phyloP scores from a whole-genome alignment of 1,284 basidiomycete species.

The Cryptococcus depauperatus region DNA sequence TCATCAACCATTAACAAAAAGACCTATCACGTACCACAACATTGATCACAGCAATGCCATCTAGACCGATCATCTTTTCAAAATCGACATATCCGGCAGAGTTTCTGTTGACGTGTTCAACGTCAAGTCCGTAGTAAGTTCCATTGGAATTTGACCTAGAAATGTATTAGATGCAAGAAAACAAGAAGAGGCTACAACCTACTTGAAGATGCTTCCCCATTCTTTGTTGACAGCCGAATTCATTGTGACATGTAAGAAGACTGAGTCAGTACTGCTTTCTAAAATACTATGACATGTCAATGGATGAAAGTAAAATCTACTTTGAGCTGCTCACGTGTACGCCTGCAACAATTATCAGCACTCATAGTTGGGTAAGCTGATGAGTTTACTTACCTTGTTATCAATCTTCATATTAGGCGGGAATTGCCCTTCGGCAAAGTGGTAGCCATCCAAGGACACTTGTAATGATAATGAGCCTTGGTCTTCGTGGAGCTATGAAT shows the following conservation, averaged over 20 bases:
- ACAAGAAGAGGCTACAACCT: constrained; percentile 4
- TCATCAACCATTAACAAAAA: neutral
- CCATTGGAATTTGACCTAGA: constrained; percentile 88
- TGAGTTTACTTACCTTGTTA: constrained; percentile 52
- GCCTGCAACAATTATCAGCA: constrained; percentile 18
- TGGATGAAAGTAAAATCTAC: too few relatives aligned
- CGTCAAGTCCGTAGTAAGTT: constrained; percentile 83
- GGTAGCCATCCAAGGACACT: constrained; percentile 81
- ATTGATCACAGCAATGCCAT: constrained; percentile 92
- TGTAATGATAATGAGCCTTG: constrained; percentile 66
- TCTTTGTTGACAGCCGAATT: constrained; percentile 62
- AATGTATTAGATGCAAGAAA: neutral
- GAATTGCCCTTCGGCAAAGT: constrained; percentile 79
- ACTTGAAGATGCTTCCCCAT: constrained; percentile 83
- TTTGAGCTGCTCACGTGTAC: constrained; percentile 31
- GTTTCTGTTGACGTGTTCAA: constrained; percentile 86
- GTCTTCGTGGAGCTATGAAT: constrained; percentile 53
- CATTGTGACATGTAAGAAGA: constrained; percentile 94
- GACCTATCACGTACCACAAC: constrained; percentile 52
- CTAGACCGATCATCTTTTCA: constrained; percentile 92
- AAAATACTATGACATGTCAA: constrained; percentile 62
- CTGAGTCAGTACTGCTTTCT: constrained; percentile 83
- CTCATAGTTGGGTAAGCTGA: neutral
- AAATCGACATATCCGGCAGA: constrained; percentile 86
- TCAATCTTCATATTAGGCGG: constrained; percentile 81